A percentile compares a stretch with the other conserved stretches of the same genome.
phyloP scores from a whole-genome alignment of 768 basidiomycete genomes.

The Tremella fuciformis region DNA sequence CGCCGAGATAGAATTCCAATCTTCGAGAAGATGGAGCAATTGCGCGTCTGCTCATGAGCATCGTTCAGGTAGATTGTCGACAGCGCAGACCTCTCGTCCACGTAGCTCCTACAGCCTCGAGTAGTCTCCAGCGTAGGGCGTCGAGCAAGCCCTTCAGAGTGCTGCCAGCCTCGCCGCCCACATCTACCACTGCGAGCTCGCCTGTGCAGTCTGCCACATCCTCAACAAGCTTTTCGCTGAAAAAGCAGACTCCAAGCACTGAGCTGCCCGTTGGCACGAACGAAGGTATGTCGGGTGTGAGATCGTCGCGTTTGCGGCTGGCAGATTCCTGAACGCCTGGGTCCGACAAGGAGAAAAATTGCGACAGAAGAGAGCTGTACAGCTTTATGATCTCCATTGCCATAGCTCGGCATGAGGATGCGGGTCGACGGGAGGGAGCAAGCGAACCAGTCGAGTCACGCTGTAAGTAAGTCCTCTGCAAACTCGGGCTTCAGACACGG shows the following conservation, averaged over 20 bases:
- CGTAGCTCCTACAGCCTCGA: conserved; percentile 68
- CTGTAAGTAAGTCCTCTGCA: conserved; percentile 19
- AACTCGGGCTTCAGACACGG: neutral
- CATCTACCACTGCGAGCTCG: conserved; percentile 75
- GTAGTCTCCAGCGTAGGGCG: conserved; percentile 81
- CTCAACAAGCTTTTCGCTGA: conserved; percentile 71
- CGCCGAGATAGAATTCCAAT: conserved; percentile 62
- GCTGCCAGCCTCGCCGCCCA: conserved; percentile 63
- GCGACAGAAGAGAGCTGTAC: conserved; percentile 77
- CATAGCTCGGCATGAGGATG: conserved; percentile 80
- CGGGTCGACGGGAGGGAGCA: conserved; percentile 66
- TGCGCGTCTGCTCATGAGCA: conserved; percentile 64
- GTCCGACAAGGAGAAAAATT: conserved; percentile 81
- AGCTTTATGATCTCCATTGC: conserved; percentile 79
- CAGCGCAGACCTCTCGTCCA: conserved; percentile 77
- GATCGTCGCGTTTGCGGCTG: conserved; percentile 45
- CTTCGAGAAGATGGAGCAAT: conserved; percentile 77
- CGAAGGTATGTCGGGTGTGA: conserved; percentile 61
- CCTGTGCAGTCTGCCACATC: conserved; percentile 83
- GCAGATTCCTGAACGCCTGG: conserved; percentile 65
- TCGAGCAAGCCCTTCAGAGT: conserved; percentile 73
- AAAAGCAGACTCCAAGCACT: conserved; percentile 76
- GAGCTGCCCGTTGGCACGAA: conserved; percentile 62
- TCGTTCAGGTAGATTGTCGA: neutral
- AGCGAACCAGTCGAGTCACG: conserved; percentile 40